Evolutionary conservation across 208 protist species (phyloP), one percentile per base, ranked within the genome.

Genomic region (Acanthamoeba healyi): DNA sequence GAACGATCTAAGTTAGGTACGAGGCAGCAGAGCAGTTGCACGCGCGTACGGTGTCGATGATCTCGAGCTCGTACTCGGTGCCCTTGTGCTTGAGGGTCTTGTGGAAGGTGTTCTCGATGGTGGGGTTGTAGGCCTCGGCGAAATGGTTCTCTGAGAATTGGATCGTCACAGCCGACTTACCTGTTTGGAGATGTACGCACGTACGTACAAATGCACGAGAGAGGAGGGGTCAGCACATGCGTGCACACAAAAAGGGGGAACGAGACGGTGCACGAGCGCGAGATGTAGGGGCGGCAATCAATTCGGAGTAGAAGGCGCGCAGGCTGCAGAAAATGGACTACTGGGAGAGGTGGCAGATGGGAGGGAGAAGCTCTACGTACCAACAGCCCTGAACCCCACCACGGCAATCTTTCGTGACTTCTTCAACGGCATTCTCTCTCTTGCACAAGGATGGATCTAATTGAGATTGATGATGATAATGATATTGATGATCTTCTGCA

Each of bases 91-190:
- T 95, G 12, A 97, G 94, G n/a, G 82, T 49, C 88, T 97, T 97
- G 56, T 96, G 63, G 77, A 95, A 97, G 4, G 96, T 97, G 82
- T 96, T 96, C 79, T 97, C 96, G 36, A 97, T 97, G 26, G 96
- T 97, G 61, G 96, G 96, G 67, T 96, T 94, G 94, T 97, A 97
- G 14, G 56, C 65, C 17, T 97, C 96, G 15, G 93, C 82, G 65
- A 95, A 97, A 63, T 97, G 94, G 36, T 94, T 94, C 40, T 97
- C 96, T 17, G 96, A 93, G 81, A 96, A 97, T 46, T 96, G 96
- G 42, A 97, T 95, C 10, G 95, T 97, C 34, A 97, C 92, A 1
- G 96, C 95, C 24, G 96, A 97, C 82, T 97, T 97, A 38, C 96
- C 96, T 97, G 86, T 46, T n/a, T n/a, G n/a, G n/a, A n/a, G n/a